Percentiles rank a stretch among this genome's conserved stretches.
These are phyloP conservation scores for Athelia sp. DNA, from an alignment of 1,284 basidiomycete species.

Conservation along the genomic window DNA sequence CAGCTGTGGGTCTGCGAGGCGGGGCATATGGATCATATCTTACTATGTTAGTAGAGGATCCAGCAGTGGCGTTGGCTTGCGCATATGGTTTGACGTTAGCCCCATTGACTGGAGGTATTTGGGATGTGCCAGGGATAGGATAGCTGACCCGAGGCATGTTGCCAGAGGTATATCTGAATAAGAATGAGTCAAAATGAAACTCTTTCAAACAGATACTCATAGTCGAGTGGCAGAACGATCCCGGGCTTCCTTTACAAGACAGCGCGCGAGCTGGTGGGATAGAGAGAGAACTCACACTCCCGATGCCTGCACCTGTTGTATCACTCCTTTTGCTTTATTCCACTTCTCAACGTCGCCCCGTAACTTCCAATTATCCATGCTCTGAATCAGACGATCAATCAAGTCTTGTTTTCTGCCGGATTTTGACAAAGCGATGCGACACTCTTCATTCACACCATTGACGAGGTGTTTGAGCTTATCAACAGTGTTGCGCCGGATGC, in stretches of 20 bases:
- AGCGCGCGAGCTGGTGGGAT: no score
- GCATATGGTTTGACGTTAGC: neutral
- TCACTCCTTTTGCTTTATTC: constrained; percentile 56
- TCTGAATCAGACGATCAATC: constrained; percentile 60
- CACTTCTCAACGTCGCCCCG: constrained; percentile 55
- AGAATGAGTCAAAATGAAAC: constrained; percentile 43
- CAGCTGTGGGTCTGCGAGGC: constrained; percentile 38
- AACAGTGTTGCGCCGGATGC: constrained; percentile 56
- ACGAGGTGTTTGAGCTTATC: constrained; percentile 78
- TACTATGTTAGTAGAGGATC: constrained; percentile 20
- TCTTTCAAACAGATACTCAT: constrained; percentile 15
- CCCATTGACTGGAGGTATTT: neutral
- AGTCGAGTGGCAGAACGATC: no score
- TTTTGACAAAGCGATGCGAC: constrained; percentile 60
- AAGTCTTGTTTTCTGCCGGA: constrained; percentile 83
- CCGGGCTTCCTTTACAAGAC: no score
- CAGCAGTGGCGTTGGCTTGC: constrained; percentile 7
- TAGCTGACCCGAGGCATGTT: neutral
- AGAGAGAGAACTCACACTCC: constrained; percentile 49
- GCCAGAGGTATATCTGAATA: neutral
- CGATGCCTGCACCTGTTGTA: constrained; percentile 53
- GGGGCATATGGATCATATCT: constrained; percentile 65
- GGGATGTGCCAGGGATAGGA: neutral
- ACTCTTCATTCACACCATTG: constrained; percentile 68
- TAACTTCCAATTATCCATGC: constrained; percentile 56